A percentile compares a stretch with the other conserved stretches of the same genome.
phyloP scores from a whole-genome alignment of 495 filamentous ascomycete species.

The Lophium mytilinum region DNA sequence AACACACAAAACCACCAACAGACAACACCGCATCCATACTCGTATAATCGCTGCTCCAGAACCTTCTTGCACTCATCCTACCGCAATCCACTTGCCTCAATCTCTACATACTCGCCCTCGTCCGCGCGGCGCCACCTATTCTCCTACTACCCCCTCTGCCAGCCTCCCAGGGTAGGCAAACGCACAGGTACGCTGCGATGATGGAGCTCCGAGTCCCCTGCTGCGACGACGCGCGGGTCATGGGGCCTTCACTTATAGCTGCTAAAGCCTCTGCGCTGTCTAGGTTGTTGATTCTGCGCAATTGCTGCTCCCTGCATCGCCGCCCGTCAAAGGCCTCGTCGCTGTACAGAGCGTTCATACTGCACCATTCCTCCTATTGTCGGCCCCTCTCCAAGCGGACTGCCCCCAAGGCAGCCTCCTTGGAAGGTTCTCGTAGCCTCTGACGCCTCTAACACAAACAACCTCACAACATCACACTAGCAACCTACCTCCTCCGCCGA shows the following conservation, averaged over 20 bases:
- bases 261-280: not conserved
- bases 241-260: not conserved
- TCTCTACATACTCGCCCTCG: not conserved
- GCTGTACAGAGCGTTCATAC: not conserved
- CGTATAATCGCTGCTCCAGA: too few species aligned
- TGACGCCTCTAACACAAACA: not conserved
- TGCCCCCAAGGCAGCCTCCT: constrained; percentile 17
- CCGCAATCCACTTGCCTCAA: too few species aligned
- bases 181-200: not conserved
- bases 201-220: not conserved
- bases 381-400: not conserved
- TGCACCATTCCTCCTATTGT: not conserved
- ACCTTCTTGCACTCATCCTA: too few species aligned
- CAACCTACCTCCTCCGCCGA: not conserved
- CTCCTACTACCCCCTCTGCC: not conserved
- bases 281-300: too few species aligned
- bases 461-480: not conserved
- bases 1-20: too few species aligned
- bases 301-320: too few species aligned
- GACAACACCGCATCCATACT: too few species aligned
- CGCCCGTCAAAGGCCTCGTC: too few species aligned
- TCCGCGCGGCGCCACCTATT: not conserved
- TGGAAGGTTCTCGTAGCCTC: not conserved
- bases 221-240: not conserved
- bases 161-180: not conserved